These are phyloP conservation scores for Venturia effusa DNA, from an alignment of 2,329 filamentous ascomycete species.

Conservation along the genomic window DNA sequence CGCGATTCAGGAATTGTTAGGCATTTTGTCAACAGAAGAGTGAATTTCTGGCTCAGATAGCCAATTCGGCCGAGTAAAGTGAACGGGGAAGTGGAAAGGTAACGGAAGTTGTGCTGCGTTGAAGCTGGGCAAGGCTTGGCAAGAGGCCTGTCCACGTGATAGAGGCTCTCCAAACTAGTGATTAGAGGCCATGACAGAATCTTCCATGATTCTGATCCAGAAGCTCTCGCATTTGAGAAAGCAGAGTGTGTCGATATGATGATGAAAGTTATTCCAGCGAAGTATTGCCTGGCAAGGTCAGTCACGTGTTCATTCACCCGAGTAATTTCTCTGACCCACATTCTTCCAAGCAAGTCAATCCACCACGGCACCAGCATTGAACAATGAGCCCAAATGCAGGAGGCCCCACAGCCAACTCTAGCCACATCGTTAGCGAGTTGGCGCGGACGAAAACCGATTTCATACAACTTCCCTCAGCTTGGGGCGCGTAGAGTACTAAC, in stretches of 20 bases:
- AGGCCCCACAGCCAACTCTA: not conserved
- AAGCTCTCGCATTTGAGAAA: not conserved
- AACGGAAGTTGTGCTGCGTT: too few species aligned
- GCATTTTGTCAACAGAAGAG: not conserved
- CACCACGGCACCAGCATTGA: not conserved
- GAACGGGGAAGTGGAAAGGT: not conserved
- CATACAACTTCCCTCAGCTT: not conserved
- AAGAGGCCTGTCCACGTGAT: too few species aligned
- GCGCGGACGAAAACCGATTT: not conserved
- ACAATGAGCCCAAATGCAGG: not conserved
- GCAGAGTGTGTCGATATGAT: not conserved
- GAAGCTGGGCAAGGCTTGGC: too few species aligned
- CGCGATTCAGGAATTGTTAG: constrained; percentile 10
- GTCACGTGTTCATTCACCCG: not conserved
- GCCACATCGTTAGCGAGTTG: not conserved
- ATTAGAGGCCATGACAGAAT: too few species aligned
- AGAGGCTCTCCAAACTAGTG: too few species aligned
- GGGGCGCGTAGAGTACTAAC: not conserved
- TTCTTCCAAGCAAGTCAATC: not conserved
- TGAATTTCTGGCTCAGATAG: not conserved
- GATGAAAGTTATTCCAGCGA: not conserved
- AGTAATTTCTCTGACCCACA: not conserved
- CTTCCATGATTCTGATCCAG: too few species aligned
- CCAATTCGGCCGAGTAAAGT: not conserved
- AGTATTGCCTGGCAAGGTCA: too few species aligned